Base-by-base conservation (phyloP, 2,329 filamentous ascomycete species). In the Fusarium setosum region DNA sequence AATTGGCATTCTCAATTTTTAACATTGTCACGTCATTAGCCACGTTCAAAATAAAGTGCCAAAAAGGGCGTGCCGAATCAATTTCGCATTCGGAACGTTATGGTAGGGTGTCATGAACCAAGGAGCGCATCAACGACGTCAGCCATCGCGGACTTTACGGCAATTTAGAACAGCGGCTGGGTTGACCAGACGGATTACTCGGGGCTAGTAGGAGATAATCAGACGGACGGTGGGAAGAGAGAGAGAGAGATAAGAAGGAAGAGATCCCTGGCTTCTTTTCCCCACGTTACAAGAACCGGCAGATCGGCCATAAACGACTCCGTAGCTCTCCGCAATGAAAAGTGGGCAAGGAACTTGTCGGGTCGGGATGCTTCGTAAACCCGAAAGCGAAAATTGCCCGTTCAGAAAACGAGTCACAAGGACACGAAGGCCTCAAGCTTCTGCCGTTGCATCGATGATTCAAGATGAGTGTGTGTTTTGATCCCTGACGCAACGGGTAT, bases 351-450 rank as follows among this genome's bases (percentile, higher is more conserved):
- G 50, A 49, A 55, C 24, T 29, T 41, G 29, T 54, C 57, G 65
- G 61, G 53, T 59, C 65, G 65, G 65, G 50, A 52, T 55, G 47
- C 35, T 63, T 60, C 6, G 37, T 32, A 29, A 49, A 50, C 58
- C 65, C 65, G 65, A 68, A 65, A 65, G 64, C 64, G 64, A 67
- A 67, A 67, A 67, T 47, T 59, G 9, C 23, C 59, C 59, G 41
- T n/a, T 29, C 26, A 29, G 26, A 29, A 9, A 32, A 45, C 29
- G 42, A 49, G 52, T 68, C 64, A 65, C 40, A 52, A 42, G 60
- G 44, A 42, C 49, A 47, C 17, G 12, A 34, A 54, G n/a, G 35
- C 31, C 20, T 53, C 18, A 20, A 34, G 24, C n/a, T 38, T 23
- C 11, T 32, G 13, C 21, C n/a, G n/a, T n/a, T n/a, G 18, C n/a